A percentile compares a stretch with the other conserved stretches of the same genome.
phyloP scores from a whole-genome alignment of 768 basidiomycete species.

The Boletus vinaceobasis region DNA sequence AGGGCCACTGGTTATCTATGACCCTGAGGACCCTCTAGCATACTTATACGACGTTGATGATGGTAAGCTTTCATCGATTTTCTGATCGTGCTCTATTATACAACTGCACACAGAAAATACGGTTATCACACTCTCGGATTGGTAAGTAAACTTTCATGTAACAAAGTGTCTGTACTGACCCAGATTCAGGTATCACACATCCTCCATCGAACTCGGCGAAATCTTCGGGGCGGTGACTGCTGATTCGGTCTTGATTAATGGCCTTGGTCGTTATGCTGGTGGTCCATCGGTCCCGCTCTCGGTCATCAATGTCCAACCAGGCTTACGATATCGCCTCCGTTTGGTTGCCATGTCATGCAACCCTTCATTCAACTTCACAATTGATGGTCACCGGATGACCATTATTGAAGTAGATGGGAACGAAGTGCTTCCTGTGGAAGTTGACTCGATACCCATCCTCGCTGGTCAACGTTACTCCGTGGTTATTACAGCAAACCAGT shows the following conservation, averaged over 20 bases:
- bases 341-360: conserved; percentile 49
- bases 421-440: conserved; percentile 40
- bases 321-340: conserved; percentile 52
- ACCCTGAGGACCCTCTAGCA: no score
- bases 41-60: no score
- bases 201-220: conserved; percentile 15
- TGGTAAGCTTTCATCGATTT: no score
- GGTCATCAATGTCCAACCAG: conserved; percentile 40
- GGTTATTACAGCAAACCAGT: conserved; percentile 44
- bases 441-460: conserved; percentile 34
- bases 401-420: conserved; percentile 53
- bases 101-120: no score
- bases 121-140: no score
- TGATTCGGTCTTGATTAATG: conserved; percentile 51
- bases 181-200: conserved; percentile 36
- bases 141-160: conserved; percentile 25
- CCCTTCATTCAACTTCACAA: conserved; percentile 39
- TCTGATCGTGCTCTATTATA: no score
- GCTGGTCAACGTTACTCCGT: conserved; percentile 45
- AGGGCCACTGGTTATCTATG: no score
- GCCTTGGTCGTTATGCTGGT: conserved; percentile 42
- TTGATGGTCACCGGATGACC: conserved; percentile 47
- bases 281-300: conserved; percentile 41
- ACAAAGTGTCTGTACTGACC: conserved; percentile 4
- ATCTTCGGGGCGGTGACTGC: conserved; percentile 14